Base-by-base conservation (phyloP, 2,329 filamentous ascomycete species). In the Lecanicillium sp. region DNA sequence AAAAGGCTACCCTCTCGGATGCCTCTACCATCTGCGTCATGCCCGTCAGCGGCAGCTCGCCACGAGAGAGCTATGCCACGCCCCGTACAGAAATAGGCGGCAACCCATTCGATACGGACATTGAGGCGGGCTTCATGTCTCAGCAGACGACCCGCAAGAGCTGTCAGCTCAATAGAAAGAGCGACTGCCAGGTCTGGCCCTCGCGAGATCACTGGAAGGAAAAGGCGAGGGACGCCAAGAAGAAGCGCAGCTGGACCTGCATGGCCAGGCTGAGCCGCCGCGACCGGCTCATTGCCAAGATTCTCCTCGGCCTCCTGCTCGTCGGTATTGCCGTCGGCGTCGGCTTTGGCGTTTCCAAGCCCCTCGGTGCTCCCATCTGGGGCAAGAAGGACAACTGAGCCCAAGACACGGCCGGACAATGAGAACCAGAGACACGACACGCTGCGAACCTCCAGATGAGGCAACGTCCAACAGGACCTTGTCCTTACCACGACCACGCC, bases 301-400 rank as follows among this genome's bases (percentile, higher is more conserved):
- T 80, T n/a, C 47, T 69, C 31, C 68, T 78, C 34, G 63, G 63
- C 3, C 45, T 76, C 4, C 53, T 78, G 18, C 61, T 78, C 15
- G 52, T 79, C 5, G 72, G 72, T 36, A 54, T 71, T 36, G 74
- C 70, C 12, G 65, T 79, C 9, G 72, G 64, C 31, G 59, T 81
- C 17, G 77, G 77, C 17, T 65, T 81, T 33, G 77, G 77, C 35
- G 64, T 81, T 47, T 79, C 74, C 64, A 79, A 75, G 56, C 68
- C 74, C 3, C 61, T 79, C 2, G 69, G 71, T 11, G 75, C 75
- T n/a, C 65, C 67, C 13, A 74, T 79, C 46, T 80, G 75, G 75
- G 57, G 66, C 52, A 57, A 58, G 46, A 50, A 56, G 17, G 47
- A 53, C 42, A 43, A 50, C 39, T 39, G 20, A 42, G 35, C 27